phyloP scores from a whole-genome alignment of 1,139 yeast genomes.

The Diutina rugosa region DNA sequence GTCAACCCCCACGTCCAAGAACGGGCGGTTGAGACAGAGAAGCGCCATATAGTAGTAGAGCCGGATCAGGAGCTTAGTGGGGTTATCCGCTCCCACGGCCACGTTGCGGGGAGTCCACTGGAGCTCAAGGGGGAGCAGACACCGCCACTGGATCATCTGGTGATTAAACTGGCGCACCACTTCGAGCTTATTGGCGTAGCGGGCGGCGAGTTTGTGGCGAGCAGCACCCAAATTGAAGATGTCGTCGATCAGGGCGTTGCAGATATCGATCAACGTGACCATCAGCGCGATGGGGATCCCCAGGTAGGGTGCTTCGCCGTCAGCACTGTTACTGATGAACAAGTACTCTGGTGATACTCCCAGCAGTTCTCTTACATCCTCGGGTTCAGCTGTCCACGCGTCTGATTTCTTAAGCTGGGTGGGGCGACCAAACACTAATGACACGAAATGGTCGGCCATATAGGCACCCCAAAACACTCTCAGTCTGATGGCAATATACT shows the following conservation, averaged over 20 bases:
- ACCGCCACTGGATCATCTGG: slow-evolving; percentile 6
- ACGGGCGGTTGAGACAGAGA: slow-evolving; percentile 7
- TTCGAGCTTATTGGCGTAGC: neutral
- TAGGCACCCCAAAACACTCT: slow-evolving; percentile 9
- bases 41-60: slow-evolving; percentile 7
- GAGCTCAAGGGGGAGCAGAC: slow-evolving; percentile 5
- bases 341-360: slow-evolving; percentile 37
- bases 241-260: slow-evolving; percentile 42
- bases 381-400: slow-evolving; percentile 49
- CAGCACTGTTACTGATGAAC: slow-evolving; percentile 13
- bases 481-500: slow-evolving; percentile 5
- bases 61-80: slow-evolving; percentile 6
- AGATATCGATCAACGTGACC: slow-evolving; percentile 36
- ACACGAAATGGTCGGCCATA: slow-evolving; percentile 7
- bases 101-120: slow-evolving; percentile 5
- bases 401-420: slow-evolving; percentile 42
- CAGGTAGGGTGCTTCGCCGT: slow-evolving; percentile 6
- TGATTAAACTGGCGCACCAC: slow-evolving; percentile 5
- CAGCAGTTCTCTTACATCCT: slow-evolving; percentile 45
- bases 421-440: slow-evolving; percentile 9
- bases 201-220: neutral
- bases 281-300: slow-evolving; percentile 32
- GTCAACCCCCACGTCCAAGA: slow-evolving; percentile 2
- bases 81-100: slow-evolving; percentile 5
- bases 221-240: slow-evolving; percentile 20